Base-by-base conservation (phyloP, 805 yeast species). In the Spathaspora gorwiae region DNA sequence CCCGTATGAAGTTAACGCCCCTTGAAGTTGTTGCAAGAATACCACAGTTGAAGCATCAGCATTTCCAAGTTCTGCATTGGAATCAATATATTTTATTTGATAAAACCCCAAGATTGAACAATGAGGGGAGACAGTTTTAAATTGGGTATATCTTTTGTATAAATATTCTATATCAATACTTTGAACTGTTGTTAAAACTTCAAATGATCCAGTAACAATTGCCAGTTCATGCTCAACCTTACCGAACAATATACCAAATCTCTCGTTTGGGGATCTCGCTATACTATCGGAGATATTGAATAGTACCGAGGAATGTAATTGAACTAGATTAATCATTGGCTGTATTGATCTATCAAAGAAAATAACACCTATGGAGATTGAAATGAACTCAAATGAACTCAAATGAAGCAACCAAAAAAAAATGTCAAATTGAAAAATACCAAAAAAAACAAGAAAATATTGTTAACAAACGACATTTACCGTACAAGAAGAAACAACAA, bases 191-290 rank as follows among this genome's bases (percentile, higher is more conserved):
- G 32, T 29, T 29, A 29, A 11, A 29, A 62, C 45, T 39, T 66
- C 74, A 46, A 67, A 66, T 6, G 67, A 59, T n/a, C 61, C 62
- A 19, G 43, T 26, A 6, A 62, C 50, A 1, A 49, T 46, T 4
- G 58, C 47, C 10, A 52, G 47, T 3, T 26, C 43, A 7, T 39
- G 30, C 7, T 26, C 38, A 24, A 7, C n/a, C 6, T 14, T 27
- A 1, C 73, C 73, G 12, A 66, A 44, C 15, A 70, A 45, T 3
- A 66, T 54, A 0, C 74, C 75, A 46, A 56, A 51, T 2, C 41
- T 42, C 32, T 45, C 49, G 2, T 43, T 33, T 7, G 32, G 12
- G 3, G 50, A 45, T 35, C 72, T 53, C 9, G 64, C 48, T 4
- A 55, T 42, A 32, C 58, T 64, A 52, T 66, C 72, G 4, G 68